These are phyloP conservation scores for Microascus cirrosus DNA, from an alignment of 2,329 filamentous ascomycete genomes.

Conservation along the genomic window DNA sequence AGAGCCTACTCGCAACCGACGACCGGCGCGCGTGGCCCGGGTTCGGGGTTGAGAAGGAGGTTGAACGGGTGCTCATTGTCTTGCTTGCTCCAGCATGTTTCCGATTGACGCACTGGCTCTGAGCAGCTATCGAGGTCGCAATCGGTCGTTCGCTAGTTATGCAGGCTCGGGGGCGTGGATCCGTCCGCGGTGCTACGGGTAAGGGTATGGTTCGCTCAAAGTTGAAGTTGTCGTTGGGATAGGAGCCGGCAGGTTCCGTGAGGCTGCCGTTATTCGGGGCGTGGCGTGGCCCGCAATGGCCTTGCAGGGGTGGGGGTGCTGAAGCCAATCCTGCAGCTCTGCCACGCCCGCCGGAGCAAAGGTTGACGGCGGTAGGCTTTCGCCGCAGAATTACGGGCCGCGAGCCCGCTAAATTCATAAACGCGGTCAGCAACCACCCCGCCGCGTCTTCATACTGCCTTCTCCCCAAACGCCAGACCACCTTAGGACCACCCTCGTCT, in stretches of 20 bases:
- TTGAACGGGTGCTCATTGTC: slow-evolving; percentile 39
- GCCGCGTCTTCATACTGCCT: neutral
- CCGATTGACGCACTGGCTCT: slow-evolving; percentile 6
- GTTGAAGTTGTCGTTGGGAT: neutral
- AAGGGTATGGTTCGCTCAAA: neutral
- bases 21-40: slow-evolving; percentile 27
- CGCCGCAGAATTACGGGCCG: too few species aligned
- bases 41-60: slow-evolving; percentile 29
- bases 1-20: slow-evolving; percentile 54
- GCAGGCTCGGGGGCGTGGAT: neutral
- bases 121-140: neutral
- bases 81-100: slow-evolving; percentile 25
- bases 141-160: neutral
- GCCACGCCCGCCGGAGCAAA: too few species aligned
- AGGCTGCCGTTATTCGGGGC: neutral
- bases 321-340: neutral
- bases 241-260: neutral
- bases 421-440: too few species aligned
- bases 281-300: neutral
- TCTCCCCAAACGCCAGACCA: neutral
- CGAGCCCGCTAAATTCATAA: too few species aligned
- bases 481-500: neutral
- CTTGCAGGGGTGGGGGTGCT: neutral
- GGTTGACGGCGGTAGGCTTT: too few species aligned
- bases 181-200: neutral